Evolutionary conservation across 768 basidiomycete species (phyloP), one percentile per base, ranked within the genome.

Genomic region (Russula compacta): DNA sequence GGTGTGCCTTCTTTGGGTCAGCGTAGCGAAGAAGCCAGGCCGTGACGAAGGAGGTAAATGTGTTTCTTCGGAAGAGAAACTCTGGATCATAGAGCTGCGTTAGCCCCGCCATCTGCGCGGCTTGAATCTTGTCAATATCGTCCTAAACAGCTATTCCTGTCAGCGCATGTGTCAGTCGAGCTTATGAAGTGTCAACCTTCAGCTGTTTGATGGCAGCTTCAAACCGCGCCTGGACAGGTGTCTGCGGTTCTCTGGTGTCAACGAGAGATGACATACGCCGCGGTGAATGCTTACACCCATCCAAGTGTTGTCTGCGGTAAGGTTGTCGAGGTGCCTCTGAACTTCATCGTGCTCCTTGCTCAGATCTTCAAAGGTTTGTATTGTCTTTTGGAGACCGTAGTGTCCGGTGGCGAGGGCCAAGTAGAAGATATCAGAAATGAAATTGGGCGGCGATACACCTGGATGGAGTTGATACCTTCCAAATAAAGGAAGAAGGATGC

Each of bases 391-490:
- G 62, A 89, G 82, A 3, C 95, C 95, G 59, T 92, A 87, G 73
- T 99, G 95, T 58, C 89, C 86, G 78, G 87, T 88, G 0, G 92
- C 87, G 51, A 90, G 81, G 8, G 87, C 79, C 47, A 98, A 79
- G 76, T 90, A 98, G 77, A 98, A 98, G 19, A 97, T 83, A 47
- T 98, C 87, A 6, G 95, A 92, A 64, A 98, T 92, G 73, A 99
- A 99, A 71, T 97, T 97, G 2, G 89, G 85, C 6, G 85, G 70
- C 3, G 82, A 70, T n/a, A 80, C 84, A 32, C 63, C 65, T 64
- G 19, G 15, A 29, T 29, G 32, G 33, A 35, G 47, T 84, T 67
- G 67, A 48, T 46, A 49, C 19, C n/a, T 52, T 6, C 12, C 43
- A 46, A 12, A 10, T 8, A 53, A 39, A 56, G 6, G 21, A 24